Evolutionary conservation across 2,329 filamentous ascomycete genomes (phyloP), one percentile per base, ranked within the genome.

Genomic region (Ophiostoma himal-ulmi): DNA sequence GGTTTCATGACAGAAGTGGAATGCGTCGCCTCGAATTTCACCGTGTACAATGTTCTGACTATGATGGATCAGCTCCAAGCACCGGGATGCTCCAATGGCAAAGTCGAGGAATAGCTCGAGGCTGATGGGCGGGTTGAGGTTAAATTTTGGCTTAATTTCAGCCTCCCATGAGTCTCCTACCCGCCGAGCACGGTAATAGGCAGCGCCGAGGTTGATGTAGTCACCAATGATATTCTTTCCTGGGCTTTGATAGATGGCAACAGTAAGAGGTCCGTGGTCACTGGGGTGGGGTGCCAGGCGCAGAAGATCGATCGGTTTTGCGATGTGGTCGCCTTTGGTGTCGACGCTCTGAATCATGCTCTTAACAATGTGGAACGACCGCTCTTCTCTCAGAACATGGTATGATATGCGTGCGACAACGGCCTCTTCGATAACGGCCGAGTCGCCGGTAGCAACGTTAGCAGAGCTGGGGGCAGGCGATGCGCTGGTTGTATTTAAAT

Each of bases 1-100:
- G 0, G 86, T 87, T 65, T 93, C 87, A 17, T 82, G 77, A 75
- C 91, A 91, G 82, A 92, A 96, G 77, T 97, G 93, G 76, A 97
- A 97, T 0, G 93, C 91, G 79, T 98, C 94, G 5, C 89, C 91
- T 37, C 94, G 87, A 68, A 98, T 89, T 79, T 98, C 94, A 64
- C 94, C 94, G 75, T 97, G 94, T 1, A 97, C 90, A 71, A 93
- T 88, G 72, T 92, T 90, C 71, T 94, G 87, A 10, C 91, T 89
- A 79, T 97, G 93, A 76, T 98, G 94, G n/a, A 98, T 81, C 66
- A 96, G 88, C 78, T 97, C 94, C 67, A 96, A 81, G 77, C 92
- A 96, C 78, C 96, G 88, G 6, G 91, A 88, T 1, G 94, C 91
- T 34, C 94, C 94, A 71, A 97, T 92, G 39, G 94, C 94, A 77